Evolutionary conservation across 2,329 filamentous ascomycete species (phyloP).

Genomic region (Penicillium nordicum): DNA sequence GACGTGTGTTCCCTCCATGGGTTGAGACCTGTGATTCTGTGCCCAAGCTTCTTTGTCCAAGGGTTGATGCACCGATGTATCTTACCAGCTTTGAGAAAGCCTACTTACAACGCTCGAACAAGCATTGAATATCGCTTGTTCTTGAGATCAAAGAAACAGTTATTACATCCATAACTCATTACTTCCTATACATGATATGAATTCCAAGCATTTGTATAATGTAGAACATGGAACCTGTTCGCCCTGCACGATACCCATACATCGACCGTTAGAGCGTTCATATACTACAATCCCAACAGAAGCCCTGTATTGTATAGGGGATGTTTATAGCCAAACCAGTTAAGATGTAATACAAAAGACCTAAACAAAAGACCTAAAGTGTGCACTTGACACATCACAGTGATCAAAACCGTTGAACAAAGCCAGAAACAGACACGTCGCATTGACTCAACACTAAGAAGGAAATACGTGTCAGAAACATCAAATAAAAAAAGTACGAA

Average conservation of each 20-base stretch:
- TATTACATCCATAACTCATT: neutral
- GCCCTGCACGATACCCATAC: neutral
- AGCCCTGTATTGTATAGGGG: neutral
- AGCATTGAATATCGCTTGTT: neutral
- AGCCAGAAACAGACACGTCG: neutral
- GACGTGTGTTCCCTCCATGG: neutral
- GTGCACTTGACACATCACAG: neutral
- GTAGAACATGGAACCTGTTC: neutral
- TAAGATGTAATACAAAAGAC: no score
- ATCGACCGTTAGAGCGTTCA: neutral
- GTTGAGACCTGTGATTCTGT: neutral
- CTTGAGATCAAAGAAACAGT: neutral
- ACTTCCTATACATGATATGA: neutral
- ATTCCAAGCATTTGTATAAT: no score
- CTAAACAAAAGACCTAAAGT: neutral
- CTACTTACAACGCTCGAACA: neutral
- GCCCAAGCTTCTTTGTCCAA: neutral
- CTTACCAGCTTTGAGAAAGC: neutral
- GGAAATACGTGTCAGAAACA: neutral
- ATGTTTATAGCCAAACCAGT: neutral
- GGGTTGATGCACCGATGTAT: neutral
- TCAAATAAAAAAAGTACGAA: neutral
- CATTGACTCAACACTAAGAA: neutral
- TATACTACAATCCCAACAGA: neutral
- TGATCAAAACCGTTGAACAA: neutral